Evolutionary conservation across 2,329 filamentous ascomycete genomes (phyloP).

Genomic region (Paracoccidioides brasiliensis): DNA sequence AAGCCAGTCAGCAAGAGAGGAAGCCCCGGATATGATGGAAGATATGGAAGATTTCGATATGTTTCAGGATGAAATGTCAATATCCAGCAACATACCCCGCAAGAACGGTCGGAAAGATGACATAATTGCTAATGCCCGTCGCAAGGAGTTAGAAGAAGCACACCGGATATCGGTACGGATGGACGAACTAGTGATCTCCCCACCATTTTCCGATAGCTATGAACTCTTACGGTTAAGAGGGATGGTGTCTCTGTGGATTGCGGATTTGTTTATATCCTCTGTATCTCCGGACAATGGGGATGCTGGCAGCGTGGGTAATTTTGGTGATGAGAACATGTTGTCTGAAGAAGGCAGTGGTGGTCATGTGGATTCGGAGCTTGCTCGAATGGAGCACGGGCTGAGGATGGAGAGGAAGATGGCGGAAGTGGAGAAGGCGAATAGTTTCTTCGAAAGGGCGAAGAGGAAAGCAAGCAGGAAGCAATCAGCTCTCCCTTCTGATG

Average conservation of each 20-base stretch:
- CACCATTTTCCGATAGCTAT: slow-evolving; percentile 55
- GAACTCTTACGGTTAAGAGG: slow-evolving; percentile 58
- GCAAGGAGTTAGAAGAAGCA: slow-evolving; percentile 45
- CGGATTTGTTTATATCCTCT: slow-evolving; percentile 44
- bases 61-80: slow-evolving; percentile 12
- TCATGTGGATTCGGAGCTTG: not conserved
- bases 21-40: slow-evolving; percentile 20
- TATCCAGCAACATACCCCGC: slow-evolving; percentile 9
- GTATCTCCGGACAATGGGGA: slow-evolving; percentile 16
- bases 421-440: slow-evolving; percentile 4
- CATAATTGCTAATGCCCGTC: slow-evolving; percentile 28
- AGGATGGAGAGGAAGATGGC: slow-evolving; percentile 2
- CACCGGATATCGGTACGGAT: slow-evolving; percentile 53
- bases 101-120: slow-evolving; percentile 25
- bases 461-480: not conserved
- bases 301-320: slow-evolving; percentile 7
- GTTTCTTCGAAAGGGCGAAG: slow-evolving; percentile 4
- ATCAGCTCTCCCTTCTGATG: not conserved
- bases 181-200: slow-evolving; percentile 55
- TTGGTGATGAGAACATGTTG: not conserved
- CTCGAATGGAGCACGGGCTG: not conserved
- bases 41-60: slow-evolving; percentile 20
- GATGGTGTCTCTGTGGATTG: slow-evolving; percentile 62
- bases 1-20: slow-evolving; percentile 35
- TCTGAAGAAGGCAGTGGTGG: not conserved